Evolutionary conservation across 768 basidiomycete genomes (phyloP).

Genomic region (Trametes villosa): DNA sequence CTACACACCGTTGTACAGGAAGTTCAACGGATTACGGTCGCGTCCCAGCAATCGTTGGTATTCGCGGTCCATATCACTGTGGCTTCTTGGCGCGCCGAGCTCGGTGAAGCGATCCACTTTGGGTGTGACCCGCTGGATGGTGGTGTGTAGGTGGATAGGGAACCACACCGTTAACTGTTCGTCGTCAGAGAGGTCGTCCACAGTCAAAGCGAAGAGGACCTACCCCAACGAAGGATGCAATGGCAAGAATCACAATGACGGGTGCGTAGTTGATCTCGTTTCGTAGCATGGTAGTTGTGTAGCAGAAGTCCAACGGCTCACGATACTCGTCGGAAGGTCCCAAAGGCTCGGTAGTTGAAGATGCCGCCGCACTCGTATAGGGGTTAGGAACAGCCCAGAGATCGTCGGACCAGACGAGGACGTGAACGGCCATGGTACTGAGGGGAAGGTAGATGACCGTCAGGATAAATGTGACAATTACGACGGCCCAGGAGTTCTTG

Average conservation of each 20-base stretch:
- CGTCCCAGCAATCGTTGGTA: constrained; percentile 67
- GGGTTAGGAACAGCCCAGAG: constrained; percentile 75
- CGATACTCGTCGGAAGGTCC: constrained; percentile 61
- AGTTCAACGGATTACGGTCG: constrained; percentile 70
- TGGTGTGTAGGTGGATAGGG: constrained; percentile 61
- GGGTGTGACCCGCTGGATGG: constrained; percentile 63
- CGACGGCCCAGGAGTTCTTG: constrained; percentile 53
- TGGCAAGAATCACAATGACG: constrained; percentile 59
- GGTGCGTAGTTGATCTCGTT: constrained; percentile 74
- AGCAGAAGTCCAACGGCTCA: constrained; percentile 74
- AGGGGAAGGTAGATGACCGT: constrained; percentile 76
- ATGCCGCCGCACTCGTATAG: constrained; percentile 60
- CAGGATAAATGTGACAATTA: constrained; percentile 67
- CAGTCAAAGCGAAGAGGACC: constrained; percentile 30
- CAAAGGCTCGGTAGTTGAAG: constrained; percentile 53
- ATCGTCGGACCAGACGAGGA: constrained; percentile 77
- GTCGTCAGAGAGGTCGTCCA: not conserved
- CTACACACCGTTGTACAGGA: constrained; percentile 68
- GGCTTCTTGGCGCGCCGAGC: constrained; percentile 63
- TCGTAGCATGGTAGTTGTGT: constrained; percentile 75
- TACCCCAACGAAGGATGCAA: constrained; percentile 55
- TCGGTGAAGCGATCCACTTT: constrained; percentile 70
- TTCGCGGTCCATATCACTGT: constrained; percentile 65
- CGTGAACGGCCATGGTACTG: constrained; percentile 77
- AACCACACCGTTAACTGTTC: constrained; percentile 69